A percentile compares a stretch with the other conserved stretches of the same genome.
phyloP scores from a whole-genome alignment of 495 filamentous ascomycete genomes.

The Penicillium goetzii region DNA sequence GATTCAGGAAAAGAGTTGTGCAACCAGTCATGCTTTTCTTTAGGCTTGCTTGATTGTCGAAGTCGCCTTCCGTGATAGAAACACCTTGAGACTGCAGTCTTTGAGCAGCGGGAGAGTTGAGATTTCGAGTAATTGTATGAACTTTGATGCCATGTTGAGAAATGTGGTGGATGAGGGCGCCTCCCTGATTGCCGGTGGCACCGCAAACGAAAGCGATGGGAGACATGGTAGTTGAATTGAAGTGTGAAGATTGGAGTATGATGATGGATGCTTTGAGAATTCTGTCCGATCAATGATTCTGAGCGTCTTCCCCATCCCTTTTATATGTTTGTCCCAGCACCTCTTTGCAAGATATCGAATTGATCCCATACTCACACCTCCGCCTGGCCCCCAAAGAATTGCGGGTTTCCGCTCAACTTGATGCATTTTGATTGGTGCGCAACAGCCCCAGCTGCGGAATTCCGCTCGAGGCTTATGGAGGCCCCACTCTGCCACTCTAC shows the following conservation, averaged over 20 bases:
- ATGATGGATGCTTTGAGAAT: background rate
- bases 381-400: background rate
- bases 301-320: background rate
- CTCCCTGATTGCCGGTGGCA: conserved; percentile 56
- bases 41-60: conserved; percentile 44
- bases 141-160: conserved; percentile 39
- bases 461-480: conserved; percentile 25
- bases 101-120: conserved; percentile 36
- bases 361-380: background rate
- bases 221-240: conserved; percentile 31
- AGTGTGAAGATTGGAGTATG: background rate
- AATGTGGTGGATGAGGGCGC: conserved; percentile 45
- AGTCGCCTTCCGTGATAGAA: conserved; percentile 42
- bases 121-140: conserved; percentile 46
- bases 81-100: conserved; percentile 44
- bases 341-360: background rate
- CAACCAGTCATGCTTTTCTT: conserved; percentile 42
- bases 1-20: conserved; percentile 52
- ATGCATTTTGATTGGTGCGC: conserved; percentile 12
- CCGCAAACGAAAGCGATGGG: conserved; percentile 46
- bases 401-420: conserved; percentile 23
- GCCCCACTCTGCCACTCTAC: conserved; percentile 1
- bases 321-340: background rate
- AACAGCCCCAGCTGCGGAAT: conserved; percentile 29
- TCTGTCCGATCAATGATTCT: background rate